Base-by-base conservation (phyloP, 139 green algal genomes). In the Chlamydomonas sp. region DNA sequence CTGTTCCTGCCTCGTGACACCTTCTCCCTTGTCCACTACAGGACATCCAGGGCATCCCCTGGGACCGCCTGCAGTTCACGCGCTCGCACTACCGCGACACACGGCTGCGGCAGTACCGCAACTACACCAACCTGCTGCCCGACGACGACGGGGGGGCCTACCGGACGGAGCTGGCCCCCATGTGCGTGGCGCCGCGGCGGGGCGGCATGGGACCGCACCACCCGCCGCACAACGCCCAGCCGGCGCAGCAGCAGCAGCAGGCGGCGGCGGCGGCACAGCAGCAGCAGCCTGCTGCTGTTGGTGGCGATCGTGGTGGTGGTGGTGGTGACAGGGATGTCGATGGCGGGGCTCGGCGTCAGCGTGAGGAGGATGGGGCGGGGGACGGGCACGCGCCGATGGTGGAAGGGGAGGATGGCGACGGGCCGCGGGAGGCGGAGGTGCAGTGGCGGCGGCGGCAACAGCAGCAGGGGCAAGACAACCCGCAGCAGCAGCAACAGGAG, bases 71-170 rank as follows among this genome's bases (percentile, higher is more conserved):
- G 62, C 90, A 97, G 75, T 97, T 96, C 84, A 95, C 88, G 0
- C 91, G 96, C 31, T 79, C 95, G 49, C 79, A 91, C 5, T 98
- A 98, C 89, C 88, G 96, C 8, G 86, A 85, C 18, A 92, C 86
- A 58, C 90, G 92, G 17, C 81, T 93, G 59, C 90, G 95, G 2
- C 88, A 95, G 86, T 98, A 98, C 92, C 88, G 91, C 59, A 98
- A 98, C 90, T 99, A 99, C 92, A 94, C 94, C 77, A 99, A 99
- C 90, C 86, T 94, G 7, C 89, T 96, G 61, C 85, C 87, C 20
- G 83, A 88, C 63, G 66, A 88, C 82, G 74, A 89, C 66, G 76
- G 63, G 3, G 68, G 74, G 20, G 74, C 64, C 63, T 91, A 89
- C 81, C 74, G 79, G 3, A 58, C 68, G 0, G 85, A 91, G 57